Base-by-base conservation (phyloP, 768 basidiomycete species). In the Ramaria sp. region DNA sequence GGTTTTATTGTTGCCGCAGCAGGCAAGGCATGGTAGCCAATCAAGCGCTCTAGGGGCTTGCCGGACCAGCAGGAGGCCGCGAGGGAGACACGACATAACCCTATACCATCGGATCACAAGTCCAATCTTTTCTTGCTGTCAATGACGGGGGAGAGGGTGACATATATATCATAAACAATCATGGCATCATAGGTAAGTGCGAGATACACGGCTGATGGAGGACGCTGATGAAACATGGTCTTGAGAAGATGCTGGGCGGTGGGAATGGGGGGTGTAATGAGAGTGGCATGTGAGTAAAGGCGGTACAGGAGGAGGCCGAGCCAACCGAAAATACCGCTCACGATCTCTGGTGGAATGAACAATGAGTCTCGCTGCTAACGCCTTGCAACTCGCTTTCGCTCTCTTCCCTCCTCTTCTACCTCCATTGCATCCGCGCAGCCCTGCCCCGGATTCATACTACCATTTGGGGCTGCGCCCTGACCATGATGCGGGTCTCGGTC, bases 381-480 rank as follows among this genome's bases (percentile, higher is more conserved):
- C 61, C 86, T 73, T 9, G 84, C 74, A 32, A 85, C 75, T 45
- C 87, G 76, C 63, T 89, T 89, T 62, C 87, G 71, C 62, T 88
- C 86, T 52, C 85, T 74, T 15, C 75, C 75, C 13, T 85, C 85
- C 50, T 88, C 87, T 60, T 89, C 87, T 16, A 88, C 71, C 39
- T 88, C 85, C 78, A 88, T 87, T 57, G 75, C 77, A 48, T 78
- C 77, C 24, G 67, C 61, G 50, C 65, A 42, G 51, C 18, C 49
- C 44, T 39, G 43, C 10, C 27, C n/a, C 34, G 47, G 53, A 34
- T 34, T 34, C 8, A 47, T 18, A 9, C 37, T 55, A 67, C 66
- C 47, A 69, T 61, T 58, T 64, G 73, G 58, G 67, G 67, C 58
- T 62, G 73, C 66, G 63, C 71, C 37, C 67, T 73, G 65, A 71